Evolutionary conservation across 2,329 filamentous ascomycete genomes (phyloP).

Genomic region (Clarireedia homoeocarpa): DNA sequence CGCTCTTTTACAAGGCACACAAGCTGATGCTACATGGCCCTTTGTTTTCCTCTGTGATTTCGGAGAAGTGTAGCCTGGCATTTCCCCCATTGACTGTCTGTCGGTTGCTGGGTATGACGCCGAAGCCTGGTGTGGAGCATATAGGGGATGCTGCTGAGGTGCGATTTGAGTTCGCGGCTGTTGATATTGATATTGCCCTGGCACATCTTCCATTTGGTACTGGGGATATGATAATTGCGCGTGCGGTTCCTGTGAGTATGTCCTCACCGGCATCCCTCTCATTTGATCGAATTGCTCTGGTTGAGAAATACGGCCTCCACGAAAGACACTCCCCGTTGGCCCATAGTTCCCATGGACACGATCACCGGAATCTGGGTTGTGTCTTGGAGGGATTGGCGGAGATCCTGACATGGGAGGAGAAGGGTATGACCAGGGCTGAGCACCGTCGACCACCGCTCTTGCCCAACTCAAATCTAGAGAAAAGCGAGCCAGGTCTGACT

Average conservation of each 20-base stretch:
- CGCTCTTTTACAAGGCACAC: conserved; percentile 77
- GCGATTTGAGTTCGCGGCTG: conserved; percentile 15
- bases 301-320: conserved; percentile 29
- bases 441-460: conserved; percentile 46
- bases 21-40: conserved; percentile 77
- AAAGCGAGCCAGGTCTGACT: conserved; percentile 46
- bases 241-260: conserved; percentile 33
- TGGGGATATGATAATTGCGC: conserved; percentile 18
- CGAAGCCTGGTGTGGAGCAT: conserved; percentile 17
- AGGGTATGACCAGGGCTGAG: conserved; percentile 54
- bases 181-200: conserved; percentile 19
- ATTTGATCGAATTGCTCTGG: conserved; percentile 21
- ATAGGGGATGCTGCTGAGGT: conserved; percentile 19
- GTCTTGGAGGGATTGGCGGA: conserved; percentile 52
- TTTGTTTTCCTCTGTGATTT: conserved; percentile 63
- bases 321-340: conserved; percentile 42
- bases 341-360: conserved; percentile 42
- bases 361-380: conserved; percentile 49
- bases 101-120: conserved; percentile 22
- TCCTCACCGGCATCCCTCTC: conserved; percentile 28
- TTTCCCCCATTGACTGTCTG: conserved; percentile 35
- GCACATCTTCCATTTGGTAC: conserved; percentile 22
- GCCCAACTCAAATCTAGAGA: conserved; percentile 49
- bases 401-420: conserved; percentile 70
- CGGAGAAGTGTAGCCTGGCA: conserved; percentile 43